Base-by-base conservation (phyloP, 2,329 filamentous ascomycete genomes). In the Colletotrichum spinosum region DNA sequence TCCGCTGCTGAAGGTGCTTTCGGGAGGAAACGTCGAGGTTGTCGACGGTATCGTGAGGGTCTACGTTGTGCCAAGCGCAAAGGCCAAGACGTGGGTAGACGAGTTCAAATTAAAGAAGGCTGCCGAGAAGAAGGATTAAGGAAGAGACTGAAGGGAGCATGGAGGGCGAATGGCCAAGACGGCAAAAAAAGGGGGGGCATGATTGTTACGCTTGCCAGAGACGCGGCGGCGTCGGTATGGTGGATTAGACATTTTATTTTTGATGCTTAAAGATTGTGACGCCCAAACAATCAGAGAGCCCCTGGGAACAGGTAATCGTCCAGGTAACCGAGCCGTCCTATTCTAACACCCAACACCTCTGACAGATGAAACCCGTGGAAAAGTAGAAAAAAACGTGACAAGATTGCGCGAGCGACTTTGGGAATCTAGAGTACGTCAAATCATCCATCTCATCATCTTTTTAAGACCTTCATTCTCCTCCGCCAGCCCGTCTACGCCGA, bases 11-110 rank as follows among this genome's bases (percentile, higher is more conserved):
- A 92, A 93, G 80, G 86, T 95, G 37, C 78, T 98, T 68, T 83
- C 83, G 8, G 88, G 87, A 8, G 93, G 92, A 7, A 94, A 91
- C 73, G 88, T 97, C 7, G 94, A 97, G 79, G 85, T 99, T 9
- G 89, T 97, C 51, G 95, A 99, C 78, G 91, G 93, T 37, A 79
- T 98, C 68, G 87, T 98, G 33, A 89, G 84, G 74, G 88, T 99
- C 37, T 94, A 92, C 74, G 88, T 98, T 2, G 84, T 99, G 69
- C 95, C 95, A 0, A 90, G 86, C 72, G 78, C 77, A 3, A 88
- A 88, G 78, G 89, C 91, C 1, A 84, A 84, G 8, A 84, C 77
- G n/a, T 99, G 94, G 90, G 89, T 97, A 41, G 86, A 87, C 68
- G 92, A 96, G 71, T 94, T 94, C 76, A 98, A 97, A 82, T 85